Evolutionary conservation across 2,329 filamentous ascomycete genomes (phyloP).

Genomic region (Achaetomium macrosporum): DNA sequence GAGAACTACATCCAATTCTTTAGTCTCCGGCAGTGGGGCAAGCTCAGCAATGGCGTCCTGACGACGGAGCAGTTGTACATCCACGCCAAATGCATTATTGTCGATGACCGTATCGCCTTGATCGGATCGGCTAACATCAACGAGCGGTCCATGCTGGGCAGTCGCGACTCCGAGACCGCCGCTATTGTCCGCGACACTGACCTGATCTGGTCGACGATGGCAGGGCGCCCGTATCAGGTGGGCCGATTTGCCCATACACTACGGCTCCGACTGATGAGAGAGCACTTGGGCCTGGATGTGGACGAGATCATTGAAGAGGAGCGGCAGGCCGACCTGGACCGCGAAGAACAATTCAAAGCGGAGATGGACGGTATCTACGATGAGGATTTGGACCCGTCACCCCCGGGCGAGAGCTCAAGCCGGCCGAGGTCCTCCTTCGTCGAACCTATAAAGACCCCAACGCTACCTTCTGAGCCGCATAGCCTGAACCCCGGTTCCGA

Average conservation of each 20-base stretch:
- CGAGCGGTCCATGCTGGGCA: slow-evolving; percentile 89
- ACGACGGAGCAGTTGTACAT: slow-evolving; percentile 98
- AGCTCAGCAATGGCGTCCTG: slow-evolving; percentile 73
- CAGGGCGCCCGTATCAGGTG: slow-evolving; percentile 79
- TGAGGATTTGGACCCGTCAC: slow-evolving; percentile 33
- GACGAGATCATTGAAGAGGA: slow-evolving; percentile 84
- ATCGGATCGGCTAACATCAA: slow-evolving; percentile 99
- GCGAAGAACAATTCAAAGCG: slow-evolving; percentile 45
- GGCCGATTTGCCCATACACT: slow-evolving; percentile 90
- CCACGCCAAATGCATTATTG: slow-evolving; percentile 93
- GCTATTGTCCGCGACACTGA: slow-evolving; percentile 88
- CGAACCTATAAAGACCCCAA: slow-evolving; percentile 10
- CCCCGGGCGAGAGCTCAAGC: slow-evolving; percentile 18
- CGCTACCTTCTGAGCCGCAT: neutral
- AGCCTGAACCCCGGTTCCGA: slow-evolving; percentile 75
- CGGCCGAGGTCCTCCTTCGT: slow-evolving; percentile 9
- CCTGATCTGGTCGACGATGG: slow-evolving; percentile 90
- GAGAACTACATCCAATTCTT: slow-evolving; percentile 96
- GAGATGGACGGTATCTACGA: slow-evolving; percentile 60
- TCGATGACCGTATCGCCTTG: slow-evolving; percentile 86
- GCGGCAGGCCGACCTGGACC: slow-evolving; percentile 59
- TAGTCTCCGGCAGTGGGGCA: slow-evolving; percentile 85
- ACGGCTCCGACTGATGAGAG: slow-evolving; percentile 88
- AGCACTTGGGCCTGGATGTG: slow-evolving; percentile 92
- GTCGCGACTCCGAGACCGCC: slow-evolving; percentile 85